Evolutionary conservation across 495 filamentous ascomycete genomes (phyloP).

Genomic region (Podospora bellae-mahoneyi): DNA sequence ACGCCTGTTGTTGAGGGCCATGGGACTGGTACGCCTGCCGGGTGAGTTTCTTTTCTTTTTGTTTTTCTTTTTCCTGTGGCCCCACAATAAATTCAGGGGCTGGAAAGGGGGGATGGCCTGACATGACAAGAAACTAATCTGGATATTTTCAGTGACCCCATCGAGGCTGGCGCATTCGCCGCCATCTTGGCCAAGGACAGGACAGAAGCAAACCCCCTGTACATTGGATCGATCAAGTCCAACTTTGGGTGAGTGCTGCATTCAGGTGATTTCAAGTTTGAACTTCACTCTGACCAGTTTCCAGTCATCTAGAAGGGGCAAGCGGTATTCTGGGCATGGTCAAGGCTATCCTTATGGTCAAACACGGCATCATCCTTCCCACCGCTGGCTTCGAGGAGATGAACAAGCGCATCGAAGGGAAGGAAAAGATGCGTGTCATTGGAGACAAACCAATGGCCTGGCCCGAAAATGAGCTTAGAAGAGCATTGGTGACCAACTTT

Average conservation of each 20-base stretch:
- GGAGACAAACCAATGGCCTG: constrained; percentile 26
- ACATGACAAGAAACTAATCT: too few relatives aligned
- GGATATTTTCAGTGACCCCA: not conserved
- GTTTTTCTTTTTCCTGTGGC: too few relatives aligned
- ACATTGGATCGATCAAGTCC: constrained; percentile 41
- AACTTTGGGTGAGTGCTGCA: constrained; percentile 26
- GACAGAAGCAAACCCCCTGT: constrained; percentile 5
- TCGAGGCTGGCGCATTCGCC: constrained; percentile 1
- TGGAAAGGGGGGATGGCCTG: too few relatives aligned
- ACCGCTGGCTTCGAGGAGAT: constrained; percentile 40
- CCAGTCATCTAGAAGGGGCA: constrained; percentile 49
- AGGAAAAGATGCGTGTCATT: constrained; percentile 22
- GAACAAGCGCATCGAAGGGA: constrained; percentile 42
- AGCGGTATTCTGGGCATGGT: constrained; percentile 50
- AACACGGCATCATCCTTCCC: constrained; percentile 42
- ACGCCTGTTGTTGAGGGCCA: constrained; percentile 45
- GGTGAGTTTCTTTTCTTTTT: not conserved
- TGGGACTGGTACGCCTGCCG: constrained; percentile 36
- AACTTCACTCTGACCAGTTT: not conserved
- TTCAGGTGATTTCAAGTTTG: not conserved
- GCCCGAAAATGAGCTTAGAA: constrained; percentile 16
- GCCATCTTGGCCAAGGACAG: not conserved
- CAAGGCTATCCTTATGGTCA: constrained; percentile 48
- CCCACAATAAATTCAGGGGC: too few relatives aligned
- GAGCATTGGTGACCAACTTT: not conserved